These are phyloP conservation scores for Cercospora zeina DNA, from an alignment of 2,329 filamentous ascomycete species.

Conservation along the genomic window DNA sequence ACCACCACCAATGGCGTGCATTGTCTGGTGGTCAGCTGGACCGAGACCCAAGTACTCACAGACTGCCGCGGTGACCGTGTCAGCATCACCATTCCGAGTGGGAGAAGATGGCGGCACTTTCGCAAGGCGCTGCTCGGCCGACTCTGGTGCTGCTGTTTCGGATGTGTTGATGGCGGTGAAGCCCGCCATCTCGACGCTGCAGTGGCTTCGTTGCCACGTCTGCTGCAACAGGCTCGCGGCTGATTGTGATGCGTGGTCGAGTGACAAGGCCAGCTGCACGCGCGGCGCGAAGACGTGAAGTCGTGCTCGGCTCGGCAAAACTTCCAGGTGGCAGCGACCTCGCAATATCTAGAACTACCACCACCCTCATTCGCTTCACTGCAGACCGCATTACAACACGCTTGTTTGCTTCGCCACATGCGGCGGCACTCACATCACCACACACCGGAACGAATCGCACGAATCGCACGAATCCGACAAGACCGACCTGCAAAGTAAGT, in stretches of 20 bases:
- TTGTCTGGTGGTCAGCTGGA: neutral
- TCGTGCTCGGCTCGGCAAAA: neutral
- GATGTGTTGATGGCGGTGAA: conserved; percentile 32
- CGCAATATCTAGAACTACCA: no score
- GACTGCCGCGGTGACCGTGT: conserved; percentile 11
- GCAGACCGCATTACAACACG: no score
- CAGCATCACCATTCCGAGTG: neutral
- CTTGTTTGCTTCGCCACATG: neutral
- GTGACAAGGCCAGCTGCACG: neutral
- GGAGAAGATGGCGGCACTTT: neutral
- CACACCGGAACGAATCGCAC: neutral
- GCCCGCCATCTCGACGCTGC: conserved; percentile 13
- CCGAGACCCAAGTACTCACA: conserved; percentile 21
- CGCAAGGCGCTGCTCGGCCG: neutral
- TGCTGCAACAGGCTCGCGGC: neutral
- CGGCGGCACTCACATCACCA: neutral
- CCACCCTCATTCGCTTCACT: neutral
- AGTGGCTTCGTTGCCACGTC: neutral
- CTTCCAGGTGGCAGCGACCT: neutral
- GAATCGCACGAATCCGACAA: neutral
- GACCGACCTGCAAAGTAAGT: conserved; percentile 1
- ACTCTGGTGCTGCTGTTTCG: neutral
- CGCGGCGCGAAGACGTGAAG: neutral
- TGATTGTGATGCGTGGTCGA: neutral
- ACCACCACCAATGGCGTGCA: conserved; percentile 18